Evolutionary conservation across 306 rosid species (phyloP), one percentile per base, ranked within the genome.

Genomic region (Psophocarpus tetragonolobus): DNA sequence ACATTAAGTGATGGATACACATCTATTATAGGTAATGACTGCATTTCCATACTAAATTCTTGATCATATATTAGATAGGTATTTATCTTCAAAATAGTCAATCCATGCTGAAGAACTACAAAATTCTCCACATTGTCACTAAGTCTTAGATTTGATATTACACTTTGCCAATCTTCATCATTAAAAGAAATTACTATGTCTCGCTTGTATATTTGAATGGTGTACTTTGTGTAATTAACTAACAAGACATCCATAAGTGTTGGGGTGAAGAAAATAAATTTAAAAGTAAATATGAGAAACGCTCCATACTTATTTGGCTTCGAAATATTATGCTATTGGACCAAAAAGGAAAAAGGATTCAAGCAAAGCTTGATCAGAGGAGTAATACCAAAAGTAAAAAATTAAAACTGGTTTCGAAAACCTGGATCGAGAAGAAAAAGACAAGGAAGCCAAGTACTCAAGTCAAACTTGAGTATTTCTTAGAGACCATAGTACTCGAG

Each of bases 151-250:
- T 47, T 45, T 29, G 75, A 69, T 7, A 10, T 3, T 18, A 29
- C 0, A 1, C 3, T 10, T 17, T 70, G 61, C 75, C 80, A 76
- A 5, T 76, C 73, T 35, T 64, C 73, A 33, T 76, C 45, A 2
- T 30, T 18, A 17, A 48, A 47, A 65, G 73, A 48, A 3, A 12
- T 50, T 15, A 24, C 4, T 32, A 53, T 45, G n/a, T 45, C 72
- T 18, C 4, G 35, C 72, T 75, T 75, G 36, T 30, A 45, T 11
- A 75, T 57, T 3, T 75, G 63, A 12, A 75, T 61, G 38, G 26
- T 23, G 47, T 29, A 29, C 53, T 64, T 64, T 8, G 73, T 76
- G 53, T 33, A 13, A 65, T 76, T 76, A 7, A 64, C 3, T 1
- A 76, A 13, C 47, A 61, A 26, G 8, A 64, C n/a, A 18, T 33